Evolutionary conservation across 129 eudicot species (phyloP).

Genomic region (Tagetes patula): DNA sequence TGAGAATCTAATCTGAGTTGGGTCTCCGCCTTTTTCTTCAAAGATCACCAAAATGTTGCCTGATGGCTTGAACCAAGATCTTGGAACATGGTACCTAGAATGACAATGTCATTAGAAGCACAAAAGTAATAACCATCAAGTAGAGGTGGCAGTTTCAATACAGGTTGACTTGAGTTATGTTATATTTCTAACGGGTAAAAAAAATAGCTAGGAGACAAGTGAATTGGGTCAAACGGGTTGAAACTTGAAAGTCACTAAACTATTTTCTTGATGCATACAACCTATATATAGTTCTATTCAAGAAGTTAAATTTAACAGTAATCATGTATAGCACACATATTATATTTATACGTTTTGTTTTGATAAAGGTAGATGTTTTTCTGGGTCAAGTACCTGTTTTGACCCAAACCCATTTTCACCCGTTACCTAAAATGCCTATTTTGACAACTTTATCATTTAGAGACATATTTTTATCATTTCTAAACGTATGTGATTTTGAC

Average conservation of each 20-base stretch:
- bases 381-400: neutral
- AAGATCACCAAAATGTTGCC: constrained; percentile 79
- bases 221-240: neutral
- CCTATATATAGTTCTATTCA: neutral
- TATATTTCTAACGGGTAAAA: neutral
- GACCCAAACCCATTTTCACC: neutral
- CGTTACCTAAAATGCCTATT: neutral
- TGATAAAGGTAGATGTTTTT: neutral
- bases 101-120: constrained; percentile 7
- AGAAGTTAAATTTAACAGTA: neutral
- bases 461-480: neutral
- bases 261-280: neutral
- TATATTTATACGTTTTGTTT: neutral
- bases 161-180: neutral
- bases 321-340: neutral
- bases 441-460: neutral
- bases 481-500: neutral
- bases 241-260: neutral
- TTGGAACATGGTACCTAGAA: constrained; percentile 88
- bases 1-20: constrained; percentile 70
- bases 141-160: neutral
- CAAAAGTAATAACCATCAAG: neutral
- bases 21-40: constrained; percentile 99
- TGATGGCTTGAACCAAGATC: constrained; percentile 97
- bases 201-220: neutral